phyloP scores from a whole-genome alignment of 2,329 filamentous ascomycete species.

The Monosporascus cannonballus region DNA sequence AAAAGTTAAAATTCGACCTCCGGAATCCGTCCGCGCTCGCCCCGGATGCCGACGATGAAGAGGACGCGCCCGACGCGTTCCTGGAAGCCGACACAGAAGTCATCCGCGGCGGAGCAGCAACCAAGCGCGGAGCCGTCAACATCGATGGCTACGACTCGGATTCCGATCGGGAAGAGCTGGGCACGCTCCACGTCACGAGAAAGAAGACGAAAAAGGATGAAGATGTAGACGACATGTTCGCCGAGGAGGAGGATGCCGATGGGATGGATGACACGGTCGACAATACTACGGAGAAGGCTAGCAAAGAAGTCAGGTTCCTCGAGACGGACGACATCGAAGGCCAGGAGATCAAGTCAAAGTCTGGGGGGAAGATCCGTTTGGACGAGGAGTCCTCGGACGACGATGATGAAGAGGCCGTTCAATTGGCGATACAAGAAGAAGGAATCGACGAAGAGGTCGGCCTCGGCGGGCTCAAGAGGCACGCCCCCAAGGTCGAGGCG shows the following conservation, averaged over 20 bases:
- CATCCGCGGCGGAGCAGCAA: constrained; percentile 70
- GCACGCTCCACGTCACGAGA: constrained; percentile 20
- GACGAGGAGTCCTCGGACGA: constrained; percentile 48
- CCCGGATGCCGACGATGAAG: constrained; percentile 63
- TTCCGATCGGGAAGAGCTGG: constrained; percentile 68
- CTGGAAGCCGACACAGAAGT: constrained; percentile 92
- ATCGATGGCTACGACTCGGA: constrained; percentile 96
- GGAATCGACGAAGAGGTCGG: constrained; percentile 85
- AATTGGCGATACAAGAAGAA: constrained; percentile 68
- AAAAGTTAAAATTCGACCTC: constrained; percentile 87
- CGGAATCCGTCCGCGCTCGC: constrained; percentile 91
- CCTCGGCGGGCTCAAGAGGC: constrained; percentile 81
- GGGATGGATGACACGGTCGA: constrained; percentile 47
- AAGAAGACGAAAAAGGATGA: constrained; percentile 36
- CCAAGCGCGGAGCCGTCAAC: constrained; percentile 91
- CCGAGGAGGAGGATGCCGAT: constrained; percentile 53
- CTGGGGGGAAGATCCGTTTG: constrained; percentile 64
- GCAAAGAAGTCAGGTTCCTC: constrained; percentile 55
- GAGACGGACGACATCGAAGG: constrained; percentile 66
- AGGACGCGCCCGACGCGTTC: constrained; percentile 50
- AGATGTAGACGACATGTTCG: constrained; percentile 82
- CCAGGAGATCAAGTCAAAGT: constrained; percentile 67
- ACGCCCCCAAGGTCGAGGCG: constrained; percentile 89
- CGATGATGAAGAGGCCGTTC: constrained; percentile 64
- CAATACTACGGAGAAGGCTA: constrained; percentile 49